Evolutionary conservation across 1,284 basidiomycete genomes (phyloP).

Genomic region (Caloboletus firmus): DNA sequence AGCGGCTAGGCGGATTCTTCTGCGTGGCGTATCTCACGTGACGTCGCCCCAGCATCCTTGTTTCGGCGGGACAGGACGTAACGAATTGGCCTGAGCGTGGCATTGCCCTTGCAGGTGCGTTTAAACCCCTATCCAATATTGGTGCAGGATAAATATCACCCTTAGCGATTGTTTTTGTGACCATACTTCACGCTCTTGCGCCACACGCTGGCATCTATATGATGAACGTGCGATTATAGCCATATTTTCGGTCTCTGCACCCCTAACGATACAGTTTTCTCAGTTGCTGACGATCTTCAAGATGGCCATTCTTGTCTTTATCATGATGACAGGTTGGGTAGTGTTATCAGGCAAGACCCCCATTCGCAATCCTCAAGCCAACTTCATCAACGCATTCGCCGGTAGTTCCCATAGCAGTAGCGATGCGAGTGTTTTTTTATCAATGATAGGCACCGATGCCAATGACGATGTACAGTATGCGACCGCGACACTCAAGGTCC

Average conservation of each 20-base stretch:
- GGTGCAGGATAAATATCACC: background rate
- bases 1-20: background rate
- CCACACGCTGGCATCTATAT: conserved; percentile 46
- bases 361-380: conserved; percentile 43
- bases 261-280: background rate
- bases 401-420: conserved; percentile 48
- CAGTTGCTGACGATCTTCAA: conserved; percentile 28
- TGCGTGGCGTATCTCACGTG: background rate
- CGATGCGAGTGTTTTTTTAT: conserved; percentile 34
- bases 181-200: conserved; percentile 47
- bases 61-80: conserved; percentile 43
- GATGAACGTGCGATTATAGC: conserved; percentile 46
- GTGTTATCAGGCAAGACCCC: conserved; percentile 51
- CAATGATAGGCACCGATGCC: background rate
- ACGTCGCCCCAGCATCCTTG: conserved; percentile 43
- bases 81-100: conserved; percentile 53
- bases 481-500: conserved; percentile 59
- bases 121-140: background rate
- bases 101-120: conserved; percentile 54
- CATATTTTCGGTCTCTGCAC: background rate
- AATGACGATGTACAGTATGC: conserved; percentile 42
- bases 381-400: conserved; percentile 50
- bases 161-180: conserved; percentile 45
- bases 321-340: conserved; percentile 43
- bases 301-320: conserved; percentile 26